Evolutionary conservation across 805 yeast genomes (phyloP).

Genomic region (Jamesozyma rosinii): DNA sequence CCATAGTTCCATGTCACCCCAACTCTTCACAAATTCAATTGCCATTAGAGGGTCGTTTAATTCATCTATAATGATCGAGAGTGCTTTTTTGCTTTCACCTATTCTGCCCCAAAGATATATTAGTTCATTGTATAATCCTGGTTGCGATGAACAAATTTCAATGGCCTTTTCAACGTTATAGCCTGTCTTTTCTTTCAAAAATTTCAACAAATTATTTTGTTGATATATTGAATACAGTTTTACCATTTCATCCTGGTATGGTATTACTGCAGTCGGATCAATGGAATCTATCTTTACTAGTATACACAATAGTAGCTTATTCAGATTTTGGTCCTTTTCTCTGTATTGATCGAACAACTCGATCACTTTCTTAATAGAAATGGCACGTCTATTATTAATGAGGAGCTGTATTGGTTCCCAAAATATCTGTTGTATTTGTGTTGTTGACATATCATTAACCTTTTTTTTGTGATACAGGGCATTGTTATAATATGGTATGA

Average conservation of each 20-base stretch:
- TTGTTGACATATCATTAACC: slow-evolving; percentile 4
- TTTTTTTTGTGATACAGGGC: slow-evolving; percentile 31
- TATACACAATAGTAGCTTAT: slow-evolving; percentile 53
- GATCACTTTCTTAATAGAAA: slow-evolving; percentile 47
- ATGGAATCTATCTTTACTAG: slow-evolving; percentile 46
- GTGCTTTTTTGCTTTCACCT: slow-evolving; percentile 71
- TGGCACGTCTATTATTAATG: slow-evolving; percentile 56
- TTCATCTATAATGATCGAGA: slow-evolving; percentile 65
- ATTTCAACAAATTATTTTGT: slow-evolving; percentile 45
- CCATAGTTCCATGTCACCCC: slow-evolving; percentile 74
- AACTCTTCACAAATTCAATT: slow-evolving; percentile 61
- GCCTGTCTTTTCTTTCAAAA: slow-evolving; percentile 48
- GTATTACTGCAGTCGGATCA: slow-evolving; percentile 47
- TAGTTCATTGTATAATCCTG: slow-evolving; percentile 49
- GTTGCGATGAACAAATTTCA: slow-evolving; percentile 43
- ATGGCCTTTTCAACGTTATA: slow-evolving; percentile 66
- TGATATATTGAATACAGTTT: slow-evolving; percentile 55
- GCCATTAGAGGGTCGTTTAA: slow-evolving; percentile 74
- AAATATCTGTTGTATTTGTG: slow-evolving; percentile 34
- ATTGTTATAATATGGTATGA: slow-evolving; percentile 29
- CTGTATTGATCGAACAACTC: slow-evolving; percentile 32
- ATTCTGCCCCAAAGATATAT: slow-evolving; percentile 74
- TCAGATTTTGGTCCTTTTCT: slow-evolving; percentile 23
- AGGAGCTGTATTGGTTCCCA: slow-evolving; percentile 43
- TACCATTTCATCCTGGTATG: slow-evolving; percentile 61